Percentiles rank a stretch among this genome's conserved stretches.
Conservation (phyloP, 2,329 filamentous ascomycete species). For the Diaporthe nobilis region DNA sequence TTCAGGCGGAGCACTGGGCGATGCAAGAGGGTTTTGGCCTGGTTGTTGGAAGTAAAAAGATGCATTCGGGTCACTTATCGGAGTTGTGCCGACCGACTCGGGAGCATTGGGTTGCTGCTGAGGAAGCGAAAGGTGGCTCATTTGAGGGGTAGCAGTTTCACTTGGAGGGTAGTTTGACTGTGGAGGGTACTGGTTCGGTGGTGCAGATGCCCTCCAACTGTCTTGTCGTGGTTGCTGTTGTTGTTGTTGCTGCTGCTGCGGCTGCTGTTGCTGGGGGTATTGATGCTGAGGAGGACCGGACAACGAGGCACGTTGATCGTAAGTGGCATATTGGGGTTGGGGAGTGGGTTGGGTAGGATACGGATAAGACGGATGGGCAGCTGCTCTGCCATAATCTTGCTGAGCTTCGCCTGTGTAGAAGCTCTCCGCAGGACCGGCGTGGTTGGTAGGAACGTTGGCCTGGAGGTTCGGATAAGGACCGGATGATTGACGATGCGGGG, state of each 20-base stretch:
- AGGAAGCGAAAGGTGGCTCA: constrained; percentile 51
- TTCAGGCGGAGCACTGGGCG: constrained; percentile 59
- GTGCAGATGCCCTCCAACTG: constrained; percentile 63
- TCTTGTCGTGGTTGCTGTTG: constrained; percentile 59
- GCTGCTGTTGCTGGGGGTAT: constrained; percentile 60
- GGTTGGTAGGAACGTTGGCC: constrained; percentile 61
- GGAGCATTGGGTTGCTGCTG: constrained; percentile 50
- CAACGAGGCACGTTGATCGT: constrained; percentile 58
- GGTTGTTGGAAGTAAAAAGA: constrained; percentile 70
- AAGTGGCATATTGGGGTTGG: constrained; percentile 60
- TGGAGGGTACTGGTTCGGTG: constrained; percentile 55
- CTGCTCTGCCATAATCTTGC: constrained; percentile 60
- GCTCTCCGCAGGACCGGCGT: constrained; percentile 75
- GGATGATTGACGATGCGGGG: constrained; percentile 65
- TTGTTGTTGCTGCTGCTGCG: constrained; percentile 61
- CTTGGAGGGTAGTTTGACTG: constrained; percentile 51
- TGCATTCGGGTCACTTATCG: constrained; percentile 65
- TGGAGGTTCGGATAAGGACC: constrained; percentile 81
- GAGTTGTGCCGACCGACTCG: constrained; percentile 52
- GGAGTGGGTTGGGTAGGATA: constrained; percentile 60
- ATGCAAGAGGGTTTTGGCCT: constrained; percentile 53
- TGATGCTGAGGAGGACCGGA: constrained; percentile 57
- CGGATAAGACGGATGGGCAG: constrained; percentile 68
- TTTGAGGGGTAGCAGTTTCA: constrained; percentile 50
- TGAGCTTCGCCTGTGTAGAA: constrained; percentile 82